Evolutionary conservation across 2,329 filamentous ascomycete genomes (phyloP).

Genomic region (Orbilia brochopaga): DNA sequence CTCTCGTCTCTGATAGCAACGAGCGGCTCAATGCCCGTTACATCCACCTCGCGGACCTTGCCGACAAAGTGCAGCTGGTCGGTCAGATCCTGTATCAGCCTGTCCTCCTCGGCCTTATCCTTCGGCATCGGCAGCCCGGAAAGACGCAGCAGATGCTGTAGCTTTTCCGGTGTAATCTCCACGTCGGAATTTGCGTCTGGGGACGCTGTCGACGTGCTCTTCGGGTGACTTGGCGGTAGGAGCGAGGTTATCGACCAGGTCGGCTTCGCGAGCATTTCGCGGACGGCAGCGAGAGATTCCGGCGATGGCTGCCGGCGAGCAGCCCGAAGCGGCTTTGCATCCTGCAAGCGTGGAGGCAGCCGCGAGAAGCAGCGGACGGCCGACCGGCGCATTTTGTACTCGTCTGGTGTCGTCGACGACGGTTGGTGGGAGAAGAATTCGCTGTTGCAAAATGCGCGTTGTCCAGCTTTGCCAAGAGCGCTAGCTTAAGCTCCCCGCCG

Average conservation of each 20-base stretch:
- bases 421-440: conserved; percentile 7
- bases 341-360: conserved; percentile 16
- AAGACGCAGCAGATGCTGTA: conserved; percentile 84
- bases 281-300: conserved; percentile 38
- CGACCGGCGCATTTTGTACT: conserved; percentile 28
- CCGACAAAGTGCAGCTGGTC: conserved; percentile 91
- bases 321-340: conserved; percentile 7
- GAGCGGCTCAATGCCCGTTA: conserved; percentile 73
- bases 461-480: conserved; percentile 24
- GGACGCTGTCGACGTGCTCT: conserved; percentile 53
- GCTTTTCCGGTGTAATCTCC: conserved; percentile 68
- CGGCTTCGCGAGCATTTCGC: conserved; percentile 68
- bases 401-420: background rate
- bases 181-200: conserved; percentile 57
- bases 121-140: conserved; percentile 81
- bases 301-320: conserved; percentile 13
- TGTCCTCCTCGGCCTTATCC: conserved; percentile 67
- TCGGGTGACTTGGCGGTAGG: conserved; percentile 51
- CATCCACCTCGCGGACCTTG: conserved; percentile 80
- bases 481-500: background rate
- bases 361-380: conserved; percentile 29
- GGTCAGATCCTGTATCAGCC: conserved; percentile 75
- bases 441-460: conserved; percentile 47
- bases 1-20: conserved; percentile 83
- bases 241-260: conserved; percentile 71